Base-by-base conservation (phyloP, 176 grass and related monocot species). In the Rhynchospora pubera region DNA sequence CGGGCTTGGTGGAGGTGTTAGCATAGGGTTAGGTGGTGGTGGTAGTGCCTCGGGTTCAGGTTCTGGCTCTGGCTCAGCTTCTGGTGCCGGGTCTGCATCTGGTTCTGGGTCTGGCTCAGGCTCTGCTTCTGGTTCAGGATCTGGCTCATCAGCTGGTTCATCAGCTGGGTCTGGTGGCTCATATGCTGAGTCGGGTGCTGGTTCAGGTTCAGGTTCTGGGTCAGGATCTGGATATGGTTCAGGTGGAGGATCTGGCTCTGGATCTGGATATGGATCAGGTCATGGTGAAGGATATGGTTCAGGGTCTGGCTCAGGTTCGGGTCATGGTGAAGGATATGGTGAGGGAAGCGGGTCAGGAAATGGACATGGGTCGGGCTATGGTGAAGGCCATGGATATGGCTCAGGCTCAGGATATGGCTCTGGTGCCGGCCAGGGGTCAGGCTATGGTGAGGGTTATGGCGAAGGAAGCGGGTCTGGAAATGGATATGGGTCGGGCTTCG, bases 391-490 rank as follows among this genome's bases (percentile, higher is more conserved):
- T 0, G 80, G 62, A 13, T 57, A 74, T 1, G 88, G 85, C 9
- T 83, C n/a, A n/a, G n/a, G n/a, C n/a, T n/a, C 79, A 23, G 46
- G 58, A 22, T 26, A 58, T 46, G 78, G 79, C 58, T 44, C 90
- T 9, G 89, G 85, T 8, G 78, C 87, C 21, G 89, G 91, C 5
- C 57, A 87, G 61, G 89, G 87, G 2, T 77, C 82, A 24, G 87
- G 87, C 28, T 72, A 89, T 18, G 89, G 89, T 12, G 66, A 81
- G 67, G 91, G 88, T 80, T 12, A 79, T 61, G 90, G 87, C 2
- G 12, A 45, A 14, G 82, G 82, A 1, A 51, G 18, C 28, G 87
- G 0, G 11, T 60, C 80, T 55, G 80, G 80, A 30, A 32, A 52
- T 44, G 77, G 77, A 43, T 43, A 59, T 2, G 77, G 79, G 28